A percentile compares a stretch with the other conserved stretches of the same genome.
These are phyloP conservation scores for Stenocarpella maydis DNA, from an alignment of 2,329 filamentous ascomycete genomes.

Conservation along the genomic window DNA sequence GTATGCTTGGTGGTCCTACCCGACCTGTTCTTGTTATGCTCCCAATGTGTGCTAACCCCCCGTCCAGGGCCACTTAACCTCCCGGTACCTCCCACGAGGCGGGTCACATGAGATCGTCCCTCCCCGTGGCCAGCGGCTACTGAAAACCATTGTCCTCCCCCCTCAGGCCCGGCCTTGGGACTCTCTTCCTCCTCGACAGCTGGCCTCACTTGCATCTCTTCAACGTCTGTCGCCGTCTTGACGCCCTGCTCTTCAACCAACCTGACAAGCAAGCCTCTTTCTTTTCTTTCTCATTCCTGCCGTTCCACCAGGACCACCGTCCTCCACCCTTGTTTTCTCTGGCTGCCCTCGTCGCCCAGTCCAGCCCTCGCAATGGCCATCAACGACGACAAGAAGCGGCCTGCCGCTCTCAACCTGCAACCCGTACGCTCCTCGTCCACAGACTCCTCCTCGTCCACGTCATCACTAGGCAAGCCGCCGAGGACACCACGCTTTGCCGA, in stretches of 20 bases:
- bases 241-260: conserved; percentile 7
- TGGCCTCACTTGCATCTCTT: conserved; percentile 12
- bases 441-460: conserved; percentile 60
- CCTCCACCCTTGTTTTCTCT: conserved; percentile 33
- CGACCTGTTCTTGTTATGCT: too few relatives aligned
- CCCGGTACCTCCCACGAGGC: conserved; percentile 37
- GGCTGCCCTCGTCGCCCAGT: conserved; percentile 24
- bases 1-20: conserved; percentile 48
- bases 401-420: conserved; percentile 62
- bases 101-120: conserved; percentile 45
- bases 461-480: conserved; percentile 68
- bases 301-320: conserved; percentile 34
- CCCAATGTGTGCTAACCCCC: conserved; percentile 43
- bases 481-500: conserved; percentile 83
- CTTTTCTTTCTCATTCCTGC: not conserved
- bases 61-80: conserved; percentile 45
- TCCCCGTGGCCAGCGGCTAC: conserved; percentile 49
- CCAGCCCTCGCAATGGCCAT: conserved; percentile 42
- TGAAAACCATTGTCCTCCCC: conserved; percentile 63
- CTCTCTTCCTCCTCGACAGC: conserved; percentile 44
- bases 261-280: not conserved
- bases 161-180: conserved; percentile 44
- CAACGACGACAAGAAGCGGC: conserved; percentile 63
- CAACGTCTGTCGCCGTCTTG: not conserved
- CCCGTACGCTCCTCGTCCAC: conserved; percentile 58